phyloP scores from a whole-genome alignment of 2,329 filamentous ascomycete genomes.

The Cyphellophora europaea region DNA sequence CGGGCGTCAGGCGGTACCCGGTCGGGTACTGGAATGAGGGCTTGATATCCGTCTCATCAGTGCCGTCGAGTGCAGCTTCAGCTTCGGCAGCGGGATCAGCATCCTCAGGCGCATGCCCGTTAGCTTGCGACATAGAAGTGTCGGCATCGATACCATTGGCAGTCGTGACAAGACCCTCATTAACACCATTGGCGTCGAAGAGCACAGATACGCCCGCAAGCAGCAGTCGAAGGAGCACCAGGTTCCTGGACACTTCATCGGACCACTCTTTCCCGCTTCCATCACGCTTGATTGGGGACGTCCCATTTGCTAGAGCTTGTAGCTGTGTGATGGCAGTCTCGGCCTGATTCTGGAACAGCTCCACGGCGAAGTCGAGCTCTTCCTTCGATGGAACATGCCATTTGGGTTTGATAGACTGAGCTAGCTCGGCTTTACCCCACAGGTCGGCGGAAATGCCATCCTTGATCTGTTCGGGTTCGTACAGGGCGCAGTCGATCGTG shows the following conservation, averaged over 20 bases:
- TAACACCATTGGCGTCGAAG: conserved; percentile 70
- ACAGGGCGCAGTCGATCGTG: conserved; percentile 78
- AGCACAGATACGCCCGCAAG: conserved; percentile 82
- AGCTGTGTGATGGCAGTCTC: conserved; percentile 66
- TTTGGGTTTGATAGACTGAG: conserved; percentile 63
- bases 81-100: conserved; percentile 28
- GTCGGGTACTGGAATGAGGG: conserved; percentile 82
- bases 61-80: conserved; percentile 44
- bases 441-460: conserved; percentile 65
- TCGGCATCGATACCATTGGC: conserved; percentile 30
- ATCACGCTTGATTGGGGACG: conserved; percentile 74
- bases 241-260: conserved; percentile 83
- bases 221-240: conserved; percentile 80
- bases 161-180: conserved; percentile 39
- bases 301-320: conserved; percentile 67
- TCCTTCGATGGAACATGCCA: conserved; percentile 79
- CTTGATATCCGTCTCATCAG: conserved; percentile 55
- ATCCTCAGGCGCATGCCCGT: conserved; percentile 20
- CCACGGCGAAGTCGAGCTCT: conserved; percentile 81
- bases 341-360: conserved; percentile 78
- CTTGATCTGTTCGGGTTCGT: conserved; percentile 65
- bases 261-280: conserved; percentile 99
- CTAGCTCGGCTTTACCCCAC: conserved; percentile 73
- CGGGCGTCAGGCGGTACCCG: conserved; percentile 66
- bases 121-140: conserved; percentile 36